Base-by-base conservation (phyloP, 164 flowering plant species). In the Cinnamomum micranthum region DNA sequence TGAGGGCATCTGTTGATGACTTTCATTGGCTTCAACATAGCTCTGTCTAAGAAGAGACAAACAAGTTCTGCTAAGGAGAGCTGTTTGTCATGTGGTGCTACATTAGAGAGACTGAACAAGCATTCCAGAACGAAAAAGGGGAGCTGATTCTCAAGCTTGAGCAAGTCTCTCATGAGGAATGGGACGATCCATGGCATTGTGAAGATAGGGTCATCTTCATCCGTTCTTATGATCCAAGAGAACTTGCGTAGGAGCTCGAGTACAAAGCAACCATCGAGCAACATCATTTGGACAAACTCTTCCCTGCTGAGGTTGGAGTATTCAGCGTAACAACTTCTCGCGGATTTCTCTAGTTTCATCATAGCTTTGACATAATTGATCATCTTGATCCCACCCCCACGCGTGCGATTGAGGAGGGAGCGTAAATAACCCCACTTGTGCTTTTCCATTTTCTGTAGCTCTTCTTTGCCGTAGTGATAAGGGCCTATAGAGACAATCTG, bases 191-290 rank as follows among this genome's bases (percentile, higher is more conserved):
- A 73, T 17, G n/a, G 22, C 6, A 51, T 6, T 35, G 22, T 69
- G 55, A 50, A 41, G 27, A 47, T 69, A 52, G 52, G 55, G 6
- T 69, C 71, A 4, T 55, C 60, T 15, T 55, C 60, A 3, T 31
- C 47, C 0, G 33, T 28, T 7, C n/a, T 13, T n/a, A 19, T 47
- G 15, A 1, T 59, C 20, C 35, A 4, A 12, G 22, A 51, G 75
- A 89, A 68, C 90, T 82, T 62, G n/a, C 77, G 78, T 50, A 89
- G 80, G 23, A 84, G 81, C 68, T 86, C 86, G 15, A 88, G 74
- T 4, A 88, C 80, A 68, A 90, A 88, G 70, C 87, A 81, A 13
- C 91, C 88, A 71, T 90, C 90, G 7, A 90, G 80, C 23, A 88
- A 78, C 88, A 88, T 70, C 89, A 90, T 88, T 65, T 86, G 85